Percentiles rank a stretch among this genome's conserved stretches.
Evolutionary conservation across 2,329 filamentous ascomycete genomes (phyloP).

Genomic region (Exophiala viscosa): DNA sequence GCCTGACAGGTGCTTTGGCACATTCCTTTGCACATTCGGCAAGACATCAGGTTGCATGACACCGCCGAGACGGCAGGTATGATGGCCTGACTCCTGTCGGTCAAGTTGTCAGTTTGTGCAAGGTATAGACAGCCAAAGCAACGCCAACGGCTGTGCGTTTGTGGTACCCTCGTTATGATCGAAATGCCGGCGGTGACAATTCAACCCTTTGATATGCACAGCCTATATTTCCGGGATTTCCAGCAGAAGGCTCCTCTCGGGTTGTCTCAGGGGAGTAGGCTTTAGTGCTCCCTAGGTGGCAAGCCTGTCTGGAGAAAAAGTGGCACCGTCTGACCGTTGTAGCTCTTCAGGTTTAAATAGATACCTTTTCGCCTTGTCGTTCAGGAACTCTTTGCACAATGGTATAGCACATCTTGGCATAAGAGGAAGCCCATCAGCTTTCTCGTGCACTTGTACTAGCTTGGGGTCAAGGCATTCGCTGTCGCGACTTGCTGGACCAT

Average conservation of each 20-base stretch:
- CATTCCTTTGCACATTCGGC: too few relatives aligned
- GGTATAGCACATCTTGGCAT: too few relatives aligned
- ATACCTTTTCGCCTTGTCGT: too few relatives aligned
- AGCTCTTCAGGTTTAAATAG: too few relatives aligned
- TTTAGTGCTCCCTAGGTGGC: slow-evolving; percentile 1
- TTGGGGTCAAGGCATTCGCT: too few relatives aligned
- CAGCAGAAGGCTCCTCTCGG: not conserved
- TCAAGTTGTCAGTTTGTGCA: slow-evolving; percentile 7
- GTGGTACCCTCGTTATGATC: not conserved
- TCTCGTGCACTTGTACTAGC: too few relatives aligned
- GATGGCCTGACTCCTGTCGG: slow-evolving; percentile 4
- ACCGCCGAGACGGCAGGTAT: slow-evolving; percentile 1
- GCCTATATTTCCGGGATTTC: slow-evolving; percentile 18
- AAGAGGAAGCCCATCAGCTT: too few relatives aligned
- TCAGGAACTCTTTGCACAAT: too few relatives aligned
- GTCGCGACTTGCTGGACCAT: too few relatives aligned
- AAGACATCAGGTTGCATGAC: not conserved
- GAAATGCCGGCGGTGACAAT: not conserved
- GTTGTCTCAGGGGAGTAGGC: not conserved
- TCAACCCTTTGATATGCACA: not conserved
- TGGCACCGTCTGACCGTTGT: too few relatives aligned
- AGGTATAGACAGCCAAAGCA: not conserved
- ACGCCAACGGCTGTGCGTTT: not conserved
- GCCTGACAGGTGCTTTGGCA: too few relatives aligned
- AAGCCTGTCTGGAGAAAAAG: not conserved